Evolutionary conservation across 2,329 filamentous ascomycete genomes (phyloP), one percentile per base, ranked within the genome.

Genomic region (Aspergillus brunneoviolaceus): DNA sequence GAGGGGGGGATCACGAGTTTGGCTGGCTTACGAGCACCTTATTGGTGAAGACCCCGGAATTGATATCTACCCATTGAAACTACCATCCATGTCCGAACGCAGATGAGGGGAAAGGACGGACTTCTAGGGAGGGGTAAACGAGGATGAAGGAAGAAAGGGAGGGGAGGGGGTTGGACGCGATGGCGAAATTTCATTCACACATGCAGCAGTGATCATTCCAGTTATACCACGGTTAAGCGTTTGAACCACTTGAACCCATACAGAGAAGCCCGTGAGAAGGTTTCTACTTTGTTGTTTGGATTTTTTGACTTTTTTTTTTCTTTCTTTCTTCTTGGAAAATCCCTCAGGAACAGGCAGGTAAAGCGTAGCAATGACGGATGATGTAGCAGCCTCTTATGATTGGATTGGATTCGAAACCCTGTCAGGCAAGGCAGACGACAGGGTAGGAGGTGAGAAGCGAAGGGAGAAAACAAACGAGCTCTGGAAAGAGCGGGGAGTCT

Each of bases 1-100:
- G 78, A 80, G 60, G 71, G 77, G 23, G 74, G 80, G 39, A 72
- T 81, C 63, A 74, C 77, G 55, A 77, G 75, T 65, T 69, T 82
- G 67, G 76, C 79, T 5, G 78, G 77, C 27, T 70, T 82, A 62
- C 78, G 78, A 52, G 74, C 78, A 31, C 76, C 78, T 21, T 80
- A 80, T 65, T 81, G 79, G 79, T 80, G 59, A 58, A 49, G 14
- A 60, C 14, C 14, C 33, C 14, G 16, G 39, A 4, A 16, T 16
- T 19, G 16, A 16, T 45, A 45, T 45, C 39, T 19, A 45, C 6
- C 14, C 6, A n/a, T 45, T 45, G 39, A 7, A 45, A 45, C 6
- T 45, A 45, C 7, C 19, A 19, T 45, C 39, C 39, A 45, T 45
- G 39, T 45, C 39, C 39, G 39, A 29, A 45, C 16, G 16, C 2